These are phyloP conservation scores for Pseudocercospora pini-densiflorae DNA, from an alignment of 2,329 filamentous ascomycete species.

Conservation along the genomic window DNA sequence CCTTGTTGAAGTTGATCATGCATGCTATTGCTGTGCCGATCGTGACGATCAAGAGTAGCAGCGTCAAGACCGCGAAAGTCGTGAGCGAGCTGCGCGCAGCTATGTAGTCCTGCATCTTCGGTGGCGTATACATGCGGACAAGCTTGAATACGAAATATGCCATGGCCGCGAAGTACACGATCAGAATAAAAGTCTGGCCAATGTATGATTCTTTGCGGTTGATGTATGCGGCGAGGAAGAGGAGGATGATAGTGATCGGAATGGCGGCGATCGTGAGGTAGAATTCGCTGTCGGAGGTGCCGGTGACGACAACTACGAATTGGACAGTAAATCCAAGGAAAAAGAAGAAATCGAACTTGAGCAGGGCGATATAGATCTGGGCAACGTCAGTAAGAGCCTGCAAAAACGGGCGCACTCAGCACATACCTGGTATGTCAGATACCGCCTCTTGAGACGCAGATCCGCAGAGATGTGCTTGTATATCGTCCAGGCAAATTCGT, in stretches of 20 bases:
- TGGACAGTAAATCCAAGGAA: constrained; percentile 99
- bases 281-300: constrained; percentile 73
- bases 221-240: constrained; percentile 82
- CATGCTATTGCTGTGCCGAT: constrained; percentile 87
- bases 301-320: constrained; percentile 88
- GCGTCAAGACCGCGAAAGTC: constrained; percentile 91
- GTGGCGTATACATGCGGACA: constrained; percentile 82
- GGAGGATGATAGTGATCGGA: constrained; percentile 86
- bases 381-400: constrained; percentile 7
- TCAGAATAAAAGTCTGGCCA: constrained; percentile 78
- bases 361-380: constrained; percentile 93
- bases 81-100: constrained; percentile 86
- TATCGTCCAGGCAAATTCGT: constrained; percentile 99
- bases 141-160: constrained; percentile 99
- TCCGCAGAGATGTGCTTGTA: constrained; percentile 99
- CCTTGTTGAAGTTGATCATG: constrained; percentile 87
- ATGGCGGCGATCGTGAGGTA: constrained; percentile 87
- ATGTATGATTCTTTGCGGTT: constrained; percentile 79
- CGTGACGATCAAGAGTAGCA: constrained; percentile 84
- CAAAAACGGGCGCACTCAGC: neutral
- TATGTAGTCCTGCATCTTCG: constrained; percentile 61
- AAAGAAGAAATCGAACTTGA: constrained; percentile 99
- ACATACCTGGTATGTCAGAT: constrained; percentile 88
- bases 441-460: constrained; percentile 93
- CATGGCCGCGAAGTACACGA: constrained; percentile 84